Percentiles rank a stretch among this genome's conserved stretches.
phyloP scores from a whole-genome alignment of 768 basidiomycete species.

The Termitomyces bulborhizus region DNA sequence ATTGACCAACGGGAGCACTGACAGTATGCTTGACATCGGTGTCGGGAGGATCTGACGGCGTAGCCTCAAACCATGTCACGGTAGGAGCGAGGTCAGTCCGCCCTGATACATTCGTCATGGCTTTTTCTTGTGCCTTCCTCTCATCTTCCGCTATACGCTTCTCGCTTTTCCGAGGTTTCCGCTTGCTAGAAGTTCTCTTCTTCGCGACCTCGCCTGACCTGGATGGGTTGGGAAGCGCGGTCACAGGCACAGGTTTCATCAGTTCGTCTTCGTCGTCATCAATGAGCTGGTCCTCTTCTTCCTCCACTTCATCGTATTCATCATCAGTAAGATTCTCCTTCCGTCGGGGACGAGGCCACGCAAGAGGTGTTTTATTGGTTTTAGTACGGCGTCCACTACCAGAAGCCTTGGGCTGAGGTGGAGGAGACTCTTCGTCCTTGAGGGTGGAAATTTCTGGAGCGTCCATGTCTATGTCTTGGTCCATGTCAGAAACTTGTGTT shows the following conservation, averaged over 20 bases:
- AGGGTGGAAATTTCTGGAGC: conserved; percentile 80
- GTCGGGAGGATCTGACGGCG: conserved; percentile 31
- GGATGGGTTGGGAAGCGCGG: conserved; percentile 19
- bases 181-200: conserved; percentile 43
- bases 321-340: conserved; percentile 34
- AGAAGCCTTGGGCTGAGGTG: conserved; percentile 35
- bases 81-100: conserved; percentile 31
- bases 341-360: conserved; percentile 16
- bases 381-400: conserved; percentile 19
- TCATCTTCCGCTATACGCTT: conserved; percentile 37
- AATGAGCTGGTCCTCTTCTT: conserved; percentile 76
- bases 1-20: conserved; percentile 18
- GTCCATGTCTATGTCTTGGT: conserved; percentile 60
- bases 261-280: conserved; percentile 48
- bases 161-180: conserved; percentile 48
- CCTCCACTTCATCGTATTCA: conserved; percentile 58
- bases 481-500: conserved; percentile 25
- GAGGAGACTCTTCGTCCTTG: conserved; percentile 65
- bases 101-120: conserved; percentile 26
- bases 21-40: conserved; percentile 12
- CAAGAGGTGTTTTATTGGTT: conserved; percentile 12
- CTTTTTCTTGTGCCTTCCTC: conserved; percentile 42
- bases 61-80: conserved; percentile 36
- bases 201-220: conserved; percentile 35
- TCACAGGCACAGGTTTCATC: conserved; percentile 24